These are phyloP conservation scores for Penicillium paradoxum DNA, from an alignment of 495 filamentous ascomycete species.

Conservation along the genomic window DNA sequence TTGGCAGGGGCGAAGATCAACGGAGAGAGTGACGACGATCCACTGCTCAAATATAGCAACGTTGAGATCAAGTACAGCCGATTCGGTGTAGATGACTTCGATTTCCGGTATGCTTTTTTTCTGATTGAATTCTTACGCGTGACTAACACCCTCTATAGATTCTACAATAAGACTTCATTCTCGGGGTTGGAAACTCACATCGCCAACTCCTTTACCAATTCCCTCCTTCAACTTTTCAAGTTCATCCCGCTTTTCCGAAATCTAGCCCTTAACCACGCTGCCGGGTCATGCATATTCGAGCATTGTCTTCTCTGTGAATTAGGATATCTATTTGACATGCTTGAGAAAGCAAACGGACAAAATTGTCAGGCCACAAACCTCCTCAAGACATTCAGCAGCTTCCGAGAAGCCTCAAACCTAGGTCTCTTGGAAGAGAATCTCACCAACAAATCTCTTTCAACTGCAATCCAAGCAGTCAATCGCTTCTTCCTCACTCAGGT, in stretches of 20 bases:
- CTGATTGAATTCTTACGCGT: neutral
- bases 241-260: conserved; percentile 88
- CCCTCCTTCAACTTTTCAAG: conserved; percentile 84
- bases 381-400: conserved; percentile 76
- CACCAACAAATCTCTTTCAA: conserved; percentile 59
- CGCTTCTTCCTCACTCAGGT: conserved; percentile 73
- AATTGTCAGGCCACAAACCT: conserved; percentile 98
- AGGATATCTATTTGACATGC: conserved; percentile 95
- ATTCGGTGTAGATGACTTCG: conserved; percentile 96
- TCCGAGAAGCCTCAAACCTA: conserved; percentile 64
- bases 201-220: conserved; percentile 90
- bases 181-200: conserved; percentile 96
- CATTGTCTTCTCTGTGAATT: conserved; percentile 88
- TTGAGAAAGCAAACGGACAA: conserved; percentile 87
- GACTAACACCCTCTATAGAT: conserved; percentile 46
- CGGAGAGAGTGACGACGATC: conserved; percentile 60
- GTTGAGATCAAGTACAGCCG: conserved; percentile 96
- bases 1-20: conserved; percentile 57
- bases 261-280: conserved; percentile 82
- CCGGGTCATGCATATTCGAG: conserved; percentile 73
- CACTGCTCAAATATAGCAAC: conserved; percentile 79
- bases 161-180: conserved; percentile 84
- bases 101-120: conserved; percentile 66
- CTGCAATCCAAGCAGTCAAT: conserved; percentile 71
- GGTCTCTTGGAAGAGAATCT: conserved; percentile 81